Evolutionary conservation across 352 stramenopile genomes (phyloP).

Genomic region (Globisporangium canariense): DNA sequence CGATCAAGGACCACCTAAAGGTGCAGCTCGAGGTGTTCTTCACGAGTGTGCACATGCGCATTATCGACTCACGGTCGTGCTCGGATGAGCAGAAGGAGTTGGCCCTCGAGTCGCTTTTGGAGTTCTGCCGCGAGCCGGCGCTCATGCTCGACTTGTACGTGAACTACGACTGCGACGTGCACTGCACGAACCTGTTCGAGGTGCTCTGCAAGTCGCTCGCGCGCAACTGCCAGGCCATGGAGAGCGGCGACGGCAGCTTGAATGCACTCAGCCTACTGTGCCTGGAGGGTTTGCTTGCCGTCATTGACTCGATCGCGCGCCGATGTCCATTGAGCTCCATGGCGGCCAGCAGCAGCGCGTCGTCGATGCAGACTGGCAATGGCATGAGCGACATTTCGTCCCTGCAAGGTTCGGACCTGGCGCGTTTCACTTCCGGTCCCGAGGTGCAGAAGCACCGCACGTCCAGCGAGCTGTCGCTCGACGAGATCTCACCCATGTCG

Average conservation of each 20-base stretch:
- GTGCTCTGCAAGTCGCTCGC: conserved; percentile 93
- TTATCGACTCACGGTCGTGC: conserved; percentile 85
- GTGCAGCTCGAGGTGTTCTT: conserved; percentile 99
- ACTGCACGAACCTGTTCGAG: conserved; percentile 99
- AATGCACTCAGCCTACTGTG: conserved; percentile 74
- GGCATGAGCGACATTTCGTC: conserved; percentile 30
- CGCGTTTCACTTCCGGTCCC: conserved; percentile 48
- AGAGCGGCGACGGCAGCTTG: conserved; percentile 48
- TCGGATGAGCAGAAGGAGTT: conserved; percentile 85
- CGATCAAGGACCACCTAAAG: conserved; percentile 98
- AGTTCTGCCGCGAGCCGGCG: conserved; percentile 96
- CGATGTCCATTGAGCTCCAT: conserved; percentile 65
- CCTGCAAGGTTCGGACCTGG: conserved; percentile 65
- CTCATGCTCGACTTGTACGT: conserved; percentile 99
- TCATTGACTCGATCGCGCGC: conserved; percentile 92
- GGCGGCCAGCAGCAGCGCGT: conserved; percentile 3
- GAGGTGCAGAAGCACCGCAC: conserved; percentile 12
- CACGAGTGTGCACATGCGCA: conserved; percentile 95
- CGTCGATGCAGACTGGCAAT: conserved; percentile 16
- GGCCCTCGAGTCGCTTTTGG: conserved; percentile 92
- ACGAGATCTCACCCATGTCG: conserved; percentile 83
- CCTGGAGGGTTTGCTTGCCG: conserved; percentile 86
- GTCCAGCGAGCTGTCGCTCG: conserved; percentile 50
- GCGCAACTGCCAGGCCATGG: conserved; percentile 80
- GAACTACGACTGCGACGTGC: conserved; percentile 99